Conservation (phyloP, 2,329 filamentous ascomycete species). For the Aspergillus sp. region DNA sequence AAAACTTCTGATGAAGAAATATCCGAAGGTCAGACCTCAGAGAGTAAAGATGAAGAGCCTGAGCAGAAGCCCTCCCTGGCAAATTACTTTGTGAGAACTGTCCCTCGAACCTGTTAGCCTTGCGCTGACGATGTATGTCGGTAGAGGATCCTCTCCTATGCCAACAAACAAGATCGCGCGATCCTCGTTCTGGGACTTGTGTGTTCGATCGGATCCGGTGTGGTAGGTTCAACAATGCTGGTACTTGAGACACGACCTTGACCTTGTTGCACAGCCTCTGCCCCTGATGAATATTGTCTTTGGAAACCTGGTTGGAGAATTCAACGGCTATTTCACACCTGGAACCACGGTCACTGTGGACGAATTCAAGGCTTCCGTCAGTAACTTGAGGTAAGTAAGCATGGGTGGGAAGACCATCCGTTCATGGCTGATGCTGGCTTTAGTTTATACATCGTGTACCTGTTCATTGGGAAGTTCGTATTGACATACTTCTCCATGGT, state of each 20-base stretch:
- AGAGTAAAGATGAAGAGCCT: background rate
- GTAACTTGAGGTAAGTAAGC: constrained; percentile 29
- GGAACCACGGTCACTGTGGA: constrained; percentile 42
- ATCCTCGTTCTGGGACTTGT: constrained; percentile 20
- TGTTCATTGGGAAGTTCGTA: constrained; percentile 56
- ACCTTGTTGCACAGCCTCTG: constrained; percentile 14
- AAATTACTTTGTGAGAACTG: constrained; percentile 15
- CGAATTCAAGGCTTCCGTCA: constrained; percentile 52
- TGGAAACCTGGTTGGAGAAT: constrained; percentile 54
- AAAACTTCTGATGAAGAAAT: no score
- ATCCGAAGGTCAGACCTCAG: no score
- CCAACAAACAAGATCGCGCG: constrained; percentile 15
- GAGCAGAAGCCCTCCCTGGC: constrained; percentile 10
- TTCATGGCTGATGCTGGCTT: background rate
- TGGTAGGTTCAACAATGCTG: constrained; percentile 18
- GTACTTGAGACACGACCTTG: background rate
- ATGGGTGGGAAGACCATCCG: no score
- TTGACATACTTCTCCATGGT: constrained; percentile 58
- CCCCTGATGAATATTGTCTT: constrained; percentile 62
- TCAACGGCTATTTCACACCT: constrained; percentile 55
- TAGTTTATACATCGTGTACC: constrained; percentile 58
- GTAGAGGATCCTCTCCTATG: constrained; percentile 24
- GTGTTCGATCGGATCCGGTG: constrained; percentile 24
- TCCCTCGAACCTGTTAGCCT: background rate
- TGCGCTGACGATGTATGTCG: background rate